Conservation (phyloP, 2,329 filamentous ascomycete species). For the Westerdykella ornata region DNA sequence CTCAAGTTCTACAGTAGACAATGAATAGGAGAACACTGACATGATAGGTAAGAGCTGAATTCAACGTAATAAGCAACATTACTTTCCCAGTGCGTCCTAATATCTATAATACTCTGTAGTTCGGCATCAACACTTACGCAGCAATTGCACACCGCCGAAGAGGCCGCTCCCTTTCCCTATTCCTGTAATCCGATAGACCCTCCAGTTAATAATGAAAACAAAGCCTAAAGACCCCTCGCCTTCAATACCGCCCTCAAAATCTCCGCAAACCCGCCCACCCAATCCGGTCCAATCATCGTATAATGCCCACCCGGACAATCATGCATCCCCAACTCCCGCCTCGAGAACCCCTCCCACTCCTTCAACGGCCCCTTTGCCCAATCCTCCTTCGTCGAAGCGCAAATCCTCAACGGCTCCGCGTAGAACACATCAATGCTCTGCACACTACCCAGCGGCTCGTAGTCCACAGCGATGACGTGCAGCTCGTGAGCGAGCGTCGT, state of each 20-base stretch:
- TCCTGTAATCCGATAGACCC: too few relatives aligned
- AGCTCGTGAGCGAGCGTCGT: conserved; percentile 33
- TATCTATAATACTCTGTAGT: too few relatives aligned
- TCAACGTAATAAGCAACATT: too few relatives aligned
- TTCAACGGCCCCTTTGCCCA: conserved; percentile 22
- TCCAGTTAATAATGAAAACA: too few relatives aligned
- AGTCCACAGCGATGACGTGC: conserved; percentile 39
- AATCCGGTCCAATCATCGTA: conserved; percentile 15
- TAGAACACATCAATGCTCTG: conserved; percentile 41
- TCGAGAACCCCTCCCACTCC: conserved; percentile 14
- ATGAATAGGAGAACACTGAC: too few relatives aligned
- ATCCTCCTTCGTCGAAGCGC: conserved; percentile 23
- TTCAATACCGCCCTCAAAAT: conserved; percentile 9
- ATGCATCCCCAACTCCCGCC: conserved; percentile 7
- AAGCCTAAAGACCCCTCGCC: conserved; percentile 5
- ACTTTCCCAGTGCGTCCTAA: too few relatives aligned
- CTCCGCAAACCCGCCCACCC: conserved; percentile 11
- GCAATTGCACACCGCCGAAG: too few relatives aligned
- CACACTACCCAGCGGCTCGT: conserved; percentile 39
- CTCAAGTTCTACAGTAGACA: too few relatives aligned
- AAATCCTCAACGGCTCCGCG: conserved; percentile 29
- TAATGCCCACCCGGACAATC: conserved; percentile 15
- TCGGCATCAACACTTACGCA: too few relatives aligned
- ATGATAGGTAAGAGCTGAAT: too few relatives aligned
- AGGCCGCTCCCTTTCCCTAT: too few relatives aligned